Conservation (phyloP, 116 monocot genomes). For the Trichopus zeylanicus region DNA sequence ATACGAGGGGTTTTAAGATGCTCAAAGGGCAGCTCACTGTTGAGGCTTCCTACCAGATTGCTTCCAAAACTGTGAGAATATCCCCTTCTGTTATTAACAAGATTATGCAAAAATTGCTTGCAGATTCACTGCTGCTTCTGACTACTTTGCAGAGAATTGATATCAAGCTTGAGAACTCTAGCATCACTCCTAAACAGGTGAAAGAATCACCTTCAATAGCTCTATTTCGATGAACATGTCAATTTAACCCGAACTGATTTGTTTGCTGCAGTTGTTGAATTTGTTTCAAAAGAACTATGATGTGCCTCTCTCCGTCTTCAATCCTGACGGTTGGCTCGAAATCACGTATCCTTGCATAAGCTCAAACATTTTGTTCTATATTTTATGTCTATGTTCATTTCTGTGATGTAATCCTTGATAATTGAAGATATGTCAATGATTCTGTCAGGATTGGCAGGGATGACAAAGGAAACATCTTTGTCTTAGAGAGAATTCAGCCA, state of each 20-base stretch:
- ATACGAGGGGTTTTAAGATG: conserved; percentile 53
- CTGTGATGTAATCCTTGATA: conserved; percentile 11
- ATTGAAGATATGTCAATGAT: conserved; percentile 76
- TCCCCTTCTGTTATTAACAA: not conserved
- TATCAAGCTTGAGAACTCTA: conserved; percentile 67
- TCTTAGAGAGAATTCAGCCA: conserved; percentile 44
- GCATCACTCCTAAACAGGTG: conserved; percentile 75
- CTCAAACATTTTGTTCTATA: not conserved
- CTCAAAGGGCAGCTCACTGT: conserved; percentile 69
- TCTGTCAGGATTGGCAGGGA: conserved; percentile 77
- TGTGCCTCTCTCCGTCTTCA: conserved; percentile 72
- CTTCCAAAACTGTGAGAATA: conserved; percentile 53
- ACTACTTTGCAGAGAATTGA: conserved; percentile 67
- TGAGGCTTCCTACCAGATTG: conserved; percentile 54
- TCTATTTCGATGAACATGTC: not conserved
- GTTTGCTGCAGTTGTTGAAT: conserved; percentile 52
- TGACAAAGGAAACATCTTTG: conserved; percentile 83
- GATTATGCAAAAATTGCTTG: not conserved
- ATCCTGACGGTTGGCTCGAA: conserved; percentile 94
- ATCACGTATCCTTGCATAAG: conserved; percentile 69
- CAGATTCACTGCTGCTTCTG: not conserved
- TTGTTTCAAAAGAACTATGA: conserved; percentile 85
- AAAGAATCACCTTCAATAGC: not conserved
- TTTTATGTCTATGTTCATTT: not conserved
- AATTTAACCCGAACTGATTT: no score